A percentile compares a stretch with the other conserved stretches of the same genome.
These are phyloP conservation scores for Pythium volutum DNA, from an alignment of 352 stramenopile genomes.

Conservation along the genomic window DNA sequence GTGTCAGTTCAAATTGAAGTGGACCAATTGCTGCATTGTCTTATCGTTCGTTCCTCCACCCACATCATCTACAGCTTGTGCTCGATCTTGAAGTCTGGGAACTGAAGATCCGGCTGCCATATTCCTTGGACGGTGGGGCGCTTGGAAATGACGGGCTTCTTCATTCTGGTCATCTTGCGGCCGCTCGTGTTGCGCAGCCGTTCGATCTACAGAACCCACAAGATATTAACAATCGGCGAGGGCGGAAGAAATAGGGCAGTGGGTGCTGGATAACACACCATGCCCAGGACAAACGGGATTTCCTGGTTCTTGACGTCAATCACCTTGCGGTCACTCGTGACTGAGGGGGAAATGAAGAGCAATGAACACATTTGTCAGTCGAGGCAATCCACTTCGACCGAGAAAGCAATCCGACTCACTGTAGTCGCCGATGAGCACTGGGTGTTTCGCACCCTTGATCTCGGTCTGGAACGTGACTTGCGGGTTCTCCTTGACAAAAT, in stretches of 20 bases:
- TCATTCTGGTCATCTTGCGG: conserved; percentile 87
- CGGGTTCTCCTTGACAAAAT: conserved; percentile 86
- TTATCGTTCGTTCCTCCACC: background rate
- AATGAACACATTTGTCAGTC: background rate
- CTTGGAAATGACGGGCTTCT: conserved; percentile 80
- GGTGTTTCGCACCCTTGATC: conserved; percentile 80
- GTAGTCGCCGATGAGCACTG: conserved; percentile 83
- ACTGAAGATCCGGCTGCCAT: conserved; percentile 84
- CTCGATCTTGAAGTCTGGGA: conserved; percentile 82
- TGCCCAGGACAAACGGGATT: conserved; percentile 72
- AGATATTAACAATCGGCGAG: background rate
- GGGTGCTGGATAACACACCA: conserved; percentile 36
- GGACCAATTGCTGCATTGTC: background rate
- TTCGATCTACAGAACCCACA: conserved; percentile 44
- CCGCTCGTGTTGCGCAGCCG: conserved; percentile 83
- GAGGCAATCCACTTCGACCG: background rate
- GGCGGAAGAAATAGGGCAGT: background rate
- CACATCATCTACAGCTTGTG: conserved; percentile 33
- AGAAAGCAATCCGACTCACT: conserved; percentile 32
- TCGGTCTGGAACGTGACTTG: conserved; percentile 84
- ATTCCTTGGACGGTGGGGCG: conserved; percentile 82
- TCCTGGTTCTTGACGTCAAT: conserved; percentile 89
- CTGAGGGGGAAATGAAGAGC: conserved; percentile 25
- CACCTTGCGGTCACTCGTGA: conserved; percentile 81
- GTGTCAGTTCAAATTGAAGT: background rate